Base-by-base conservation (phyloP, 179 eudicot genomes). In the Amaranthus tricolor region DNA sequence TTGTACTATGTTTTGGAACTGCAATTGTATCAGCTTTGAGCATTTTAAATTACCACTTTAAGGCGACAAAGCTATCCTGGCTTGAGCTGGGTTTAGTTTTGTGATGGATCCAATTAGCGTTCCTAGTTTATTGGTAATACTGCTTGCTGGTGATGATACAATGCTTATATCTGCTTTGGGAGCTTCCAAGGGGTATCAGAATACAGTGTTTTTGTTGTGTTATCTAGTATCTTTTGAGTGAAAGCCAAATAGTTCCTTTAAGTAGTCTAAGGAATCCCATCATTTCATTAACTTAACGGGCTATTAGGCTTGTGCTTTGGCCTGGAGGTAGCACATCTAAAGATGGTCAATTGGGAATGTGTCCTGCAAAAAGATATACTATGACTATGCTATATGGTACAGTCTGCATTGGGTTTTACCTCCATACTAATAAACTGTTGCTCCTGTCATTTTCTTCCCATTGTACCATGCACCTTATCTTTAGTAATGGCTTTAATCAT, bases 61-160 rank as follows among this genome's bases (percentile, higher is more conserved):
- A 31, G 40, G 40, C 40, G 40, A 31, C 40, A 31, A 31, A 31
- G 40, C 40, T 31, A 31, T 31, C 40, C 40, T 31, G 40, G 40
- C 40, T 40, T 74, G 43, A 47, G 58, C 54, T 64, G 24, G 60
- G 59, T 73, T 74, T 40, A 12, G 70, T 74, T 31, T 64, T 63
- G 19, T 31, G 40, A 31, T 31, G 40, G 40, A 31, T 31, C 40
- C 40, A 31, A 31, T 31, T 31, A 31, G 3, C 31, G 31, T 24
- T 24, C 40, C 40, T 31, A n/a, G n/a, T 44, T 56, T 62, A 69
- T 50, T n/a, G 70, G 11, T 48, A 19, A 31, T 48, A 16, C 13
- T 43, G 50, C 40, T 61, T 20, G 10, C 20, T 72, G 21, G 17
- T 72, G 62, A 54, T 55, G n/a, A n/a, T 53, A 0, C 40, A 20